Evolutionary conservation across 257 asterid species (phyloP).

Genomic region (Sherardia arvensis): DNA sequence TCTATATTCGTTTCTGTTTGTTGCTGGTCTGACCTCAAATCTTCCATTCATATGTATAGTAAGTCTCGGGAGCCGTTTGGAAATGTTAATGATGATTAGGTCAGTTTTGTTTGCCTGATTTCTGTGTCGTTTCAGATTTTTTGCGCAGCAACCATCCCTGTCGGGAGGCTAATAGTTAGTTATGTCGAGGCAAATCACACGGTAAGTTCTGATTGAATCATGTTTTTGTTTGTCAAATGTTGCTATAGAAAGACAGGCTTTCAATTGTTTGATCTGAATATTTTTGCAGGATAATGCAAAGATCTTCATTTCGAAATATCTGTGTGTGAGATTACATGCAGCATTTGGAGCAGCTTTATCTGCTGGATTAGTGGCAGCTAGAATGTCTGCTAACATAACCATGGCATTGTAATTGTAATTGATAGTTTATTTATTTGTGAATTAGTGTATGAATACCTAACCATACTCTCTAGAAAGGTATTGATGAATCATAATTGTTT

Average conservation of each 20-base stretch:
- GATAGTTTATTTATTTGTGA: too few species aligned
- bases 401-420: too few species aligned
- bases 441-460: too few species aligned
- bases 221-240: not conserved
- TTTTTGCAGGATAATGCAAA: constrained; percentile 42
- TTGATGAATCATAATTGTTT: too few species aligned
- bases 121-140: constrained; percentile 36
- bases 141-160: constrained; percentile 53
- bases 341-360: constrained; percentile 61
- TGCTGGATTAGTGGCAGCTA: constrained; percentile 58
- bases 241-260: too few species aligned
- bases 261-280: not conserved
- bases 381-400: constrained; percentile 37
- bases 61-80: constrained; percentile 9
- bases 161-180: constrained; percentile 42
- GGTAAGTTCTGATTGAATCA: constrained; percentile 31
- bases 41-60: constrained; percentile 66
- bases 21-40: constrained; percentile 46
- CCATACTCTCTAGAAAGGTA: too few species aligned
- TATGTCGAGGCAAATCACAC: constrained; percentile 52
- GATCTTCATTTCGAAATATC: constrained; percentile 74
- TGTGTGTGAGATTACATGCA: constrained; percentile 69
- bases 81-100: not conserved
- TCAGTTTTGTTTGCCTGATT: not conserved
- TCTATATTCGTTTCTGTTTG: constrained; percentile 42